A percentile compares a stretch with the other conserved stretches of the same genome.
Evolutionary conservation across 352 stramenopile genomes (phyloP).

Genomic region (Phytophthora boehmeriae): DNA sequence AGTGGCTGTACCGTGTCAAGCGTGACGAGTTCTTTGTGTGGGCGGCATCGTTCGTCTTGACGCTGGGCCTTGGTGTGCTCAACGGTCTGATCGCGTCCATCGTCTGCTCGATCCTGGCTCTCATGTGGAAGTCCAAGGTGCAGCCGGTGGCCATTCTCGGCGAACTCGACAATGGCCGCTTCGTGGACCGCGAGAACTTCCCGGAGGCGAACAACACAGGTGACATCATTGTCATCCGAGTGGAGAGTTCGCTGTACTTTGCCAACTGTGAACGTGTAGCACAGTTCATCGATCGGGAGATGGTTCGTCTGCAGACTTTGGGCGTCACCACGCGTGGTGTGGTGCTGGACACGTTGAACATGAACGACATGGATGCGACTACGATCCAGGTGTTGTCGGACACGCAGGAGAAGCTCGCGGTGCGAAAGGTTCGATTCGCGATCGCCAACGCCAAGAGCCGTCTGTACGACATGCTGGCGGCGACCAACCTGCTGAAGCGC

Average conservation of each 20-base stretch:
- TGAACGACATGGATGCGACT: slow-evolving; percentile 69
- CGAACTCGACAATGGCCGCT: slow-evolving; percentile 33
- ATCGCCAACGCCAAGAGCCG: slow-evolving; percentile 48
- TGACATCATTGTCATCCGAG: slow-evolving; percentile 44
- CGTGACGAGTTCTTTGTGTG: slow-evolving; percentile 59
- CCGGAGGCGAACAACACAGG: slow-evolving; percentile 26
- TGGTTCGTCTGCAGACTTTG: slow-evolving; percentile 21
- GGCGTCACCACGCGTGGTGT: slow-evolving; percentile 39
- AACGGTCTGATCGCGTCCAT: slow-evolving; percentile 53
- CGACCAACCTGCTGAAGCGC: slow-evolving; percentile 49
- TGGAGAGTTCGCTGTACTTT: slow-evolving; percentile 62
- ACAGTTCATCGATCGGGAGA: slow-evolving; percentile 43
- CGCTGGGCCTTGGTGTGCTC: slow-evolving; percentile 47
- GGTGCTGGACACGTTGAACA: slow-evolving; percentile 50
- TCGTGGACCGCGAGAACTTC: slow-evolving; percentile 43
- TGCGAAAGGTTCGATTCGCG: slow-evolving; percentile 41
- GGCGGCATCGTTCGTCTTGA: slow-evolving; percentile 48
- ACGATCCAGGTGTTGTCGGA: slow-evolving; percentile 61
- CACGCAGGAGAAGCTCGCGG: slow-evolving; percentile 53
- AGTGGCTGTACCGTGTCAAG: slow-evolving; percentile 68
- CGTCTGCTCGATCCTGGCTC: slow-evolving; percentile 48
- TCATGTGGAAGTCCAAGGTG: slow-evolving; percentile 57
- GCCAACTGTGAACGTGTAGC: slow-evolving; percentile 54
- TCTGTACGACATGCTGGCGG: slow-evolving; percentile 41
- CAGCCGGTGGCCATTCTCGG: slow-evolving; percentile 40